These are phyloP conservation scores for Camelina neglecta DNA, from an alignment of 345 rosid species.

Conservation along the genomic window DNA sequence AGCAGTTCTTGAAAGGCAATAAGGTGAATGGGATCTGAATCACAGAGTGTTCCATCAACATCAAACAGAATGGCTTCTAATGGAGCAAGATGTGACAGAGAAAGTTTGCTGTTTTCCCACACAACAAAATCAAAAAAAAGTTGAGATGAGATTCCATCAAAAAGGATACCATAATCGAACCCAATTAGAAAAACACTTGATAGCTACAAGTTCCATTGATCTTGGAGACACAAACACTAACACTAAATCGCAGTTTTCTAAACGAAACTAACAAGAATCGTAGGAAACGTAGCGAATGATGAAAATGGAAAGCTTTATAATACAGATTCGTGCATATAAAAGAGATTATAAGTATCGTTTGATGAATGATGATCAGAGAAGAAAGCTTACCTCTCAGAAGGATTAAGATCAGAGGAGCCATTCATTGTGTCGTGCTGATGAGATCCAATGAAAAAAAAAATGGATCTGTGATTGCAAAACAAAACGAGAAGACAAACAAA, in stretches of 20 bases:
- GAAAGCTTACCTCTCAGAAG: conserved; percentile 34
- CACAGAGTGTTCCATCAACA: conserved; percentile 96
- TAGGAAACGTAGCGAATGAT: background rate
- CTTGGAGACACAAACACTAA: conserved; percentile 15
- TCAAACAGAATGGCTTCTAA: conserved; percentile 83
- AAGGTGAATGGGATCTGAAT: conserved; percentile 90
- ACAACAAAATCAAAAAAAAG: background rate
- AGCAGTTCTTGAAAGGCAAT: conserved; percentile 67
- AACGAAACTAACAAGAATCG: background rate
- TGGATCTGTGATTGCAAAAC: conserved; percentile 11
- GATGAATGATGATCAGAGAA: conserved; percentile 4
- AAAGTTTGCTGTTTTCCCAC: conserved; percentile 53
- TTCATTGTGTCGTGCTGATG: conserved; percentile 28
- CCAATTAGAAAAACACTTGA: background rate
- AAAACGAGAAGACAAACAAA: conserved; percentile 10
- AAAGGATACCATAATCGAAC: background rate
- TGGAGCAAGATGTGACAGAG: conserved; percentile 68
- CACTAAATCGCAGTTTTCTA: background rate
- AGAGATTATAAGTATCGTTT: background rate
- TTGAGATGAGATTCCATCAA: conserved; percentile 14
- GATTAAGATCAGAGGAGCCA: conserved; percentile 37
- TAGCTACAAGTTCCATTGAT: conserved; percentile 27
- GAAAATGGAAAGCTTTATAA: conserved; percentile 4
- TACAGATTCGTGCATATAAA: background rate
- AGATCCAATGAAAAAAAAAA: background rate